A percentile compares a stretch with the other conserved stretches of the same genome.
Evolutionary conservation across 805 yeast genomes (phyloP).

Genomic region (Schwanniomyces polymorphus): DNA sequence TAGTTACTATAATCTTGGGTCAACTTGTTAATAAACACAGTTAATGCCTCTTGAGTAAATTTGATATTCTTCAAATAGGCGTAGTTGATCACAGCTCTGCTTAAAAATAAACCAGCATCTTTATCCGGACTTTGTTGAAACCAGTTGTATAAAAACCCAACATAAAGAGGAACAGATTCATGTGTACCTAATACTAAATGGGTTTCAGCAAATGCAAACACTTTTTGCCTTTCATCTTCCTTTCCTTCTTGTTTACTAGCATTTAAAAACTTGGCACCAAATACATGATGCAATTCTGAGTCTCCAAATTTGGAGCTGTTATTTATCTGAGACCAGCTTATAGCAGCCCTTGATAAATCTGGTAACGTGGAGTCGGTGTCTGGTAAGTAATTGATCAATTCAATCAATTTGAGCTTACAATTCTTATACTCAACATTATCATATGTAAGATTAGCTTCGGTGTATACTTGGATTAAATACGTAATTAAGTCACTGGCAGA

Average conservation of each 20-base stretch:
- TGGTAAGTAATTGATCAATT: conserved; percentile 45
- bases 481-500: conserved; percentile 76
- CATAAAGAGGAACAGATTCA: conserved; percentile 43
- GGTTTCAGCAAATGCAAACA: conserved; percentile 68
- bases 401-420: conserved; percentile 48
- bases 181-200: conserved; percentile 68
- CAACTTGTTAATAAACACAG: conserved; percentile 19
- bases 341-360: conserved; percentile 64
- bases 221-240: conserved; percentile 33
- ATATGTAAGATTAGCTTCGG: conserved; percentile 44
- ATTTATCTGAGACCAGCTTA: conserved; percentile 64
- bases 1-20: conserved; percentile 7
- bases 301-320: conserved; percentile 61
- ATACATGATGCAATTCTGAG: conserved; percentile 66
- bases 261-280: conserved; percentile 65
- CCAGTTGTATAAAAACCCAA: conserved; percentile 49
- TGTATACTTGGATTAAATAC: conserved; percentile 72
- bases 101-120: conserved; percentile 38
- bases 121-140: conserved; percentile 19
- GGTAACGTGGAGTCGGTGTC: conserved; percentile 50
- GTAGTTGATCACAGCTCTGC: conserved; percentile 75
- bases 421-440: conserved; percentile 28
- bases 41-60: conserved; percentile 44
- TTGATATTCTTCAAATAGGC: conserved; percentile 65
- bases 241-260: conserved; percentile 18